Percentiles rank a stretch among this genome's conserved stretches.
Evolutionary conservation across 306 rosid species (phyloP).

Genomic region (Abrus precatorius): DNA sequence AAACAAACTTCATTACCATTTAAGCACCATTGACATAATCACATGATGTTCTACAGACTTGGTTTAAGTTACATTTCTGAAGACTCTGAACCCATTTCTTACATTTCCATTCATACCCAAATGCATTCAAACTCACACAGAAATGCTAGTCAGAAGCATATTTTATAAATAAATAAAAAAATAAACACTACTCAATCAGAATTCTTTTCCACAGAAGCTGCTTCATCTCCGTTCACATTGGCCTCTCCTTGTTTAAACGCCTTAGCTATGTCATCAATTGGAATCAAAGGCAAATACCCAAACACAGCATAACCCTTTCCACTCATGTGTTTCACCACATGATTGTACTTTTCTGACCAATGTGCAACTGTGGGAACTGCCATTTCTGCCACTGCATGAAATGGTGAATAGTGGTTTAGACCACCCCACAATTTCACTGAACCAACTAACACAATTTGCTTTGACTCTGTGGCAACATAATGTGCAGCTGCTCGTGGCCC

Average conservation of each 20-base stretch:
- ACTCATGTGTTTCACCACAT: constrained; percentile 50
- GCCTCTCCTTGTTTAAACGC: constrained; percentile 59
- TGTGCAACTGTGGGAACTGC: constrained; percentile 60
- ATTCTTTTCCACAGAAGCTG: constrained; percentile 7
- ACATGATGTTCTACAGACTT: constrained; percentile 1
- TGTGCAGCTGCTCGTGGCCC: constrained; percentile 66
- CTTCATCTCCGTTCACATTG: constrained; percentile 46
- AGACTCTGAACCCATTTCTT: constrained; percentile 43
- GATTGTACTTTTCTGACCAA: constrained; percentile 72
- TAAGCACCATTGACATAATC: constrained; percentile 34
- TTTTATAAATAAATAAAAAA: not conserved
- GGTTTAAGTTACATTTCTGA: constrained; percentile 19
- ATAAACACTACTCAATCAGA: constrained; percentile 52
- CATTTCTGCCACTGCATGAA: constrained; percentile 67
- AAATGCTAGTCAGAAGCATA: constrained; percentile 2
- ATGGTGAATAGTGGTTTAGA: constrained; percentile 52
- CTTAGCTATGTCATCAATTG: constrained; percentile 68
- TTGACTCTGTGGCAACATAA: constrained; percentile 66
- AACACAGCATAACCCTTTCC: constrained; percentile 58
- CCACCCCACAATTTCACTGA: constrained; percentile 62
- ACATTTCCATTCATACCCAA: constrained; percentile 26
- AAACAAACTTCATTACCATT: not conserved
- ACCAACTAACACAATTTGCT: constrained; percentile 55
- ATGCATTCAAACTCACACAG: constrained; percentile 11
- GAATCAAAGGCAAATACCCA: constrained; percentile 76